Base-by-base conservation (phyloP, 2,329 filamentous ascomycete genomes). In the Zymoseptoria crescenta region DNA sequence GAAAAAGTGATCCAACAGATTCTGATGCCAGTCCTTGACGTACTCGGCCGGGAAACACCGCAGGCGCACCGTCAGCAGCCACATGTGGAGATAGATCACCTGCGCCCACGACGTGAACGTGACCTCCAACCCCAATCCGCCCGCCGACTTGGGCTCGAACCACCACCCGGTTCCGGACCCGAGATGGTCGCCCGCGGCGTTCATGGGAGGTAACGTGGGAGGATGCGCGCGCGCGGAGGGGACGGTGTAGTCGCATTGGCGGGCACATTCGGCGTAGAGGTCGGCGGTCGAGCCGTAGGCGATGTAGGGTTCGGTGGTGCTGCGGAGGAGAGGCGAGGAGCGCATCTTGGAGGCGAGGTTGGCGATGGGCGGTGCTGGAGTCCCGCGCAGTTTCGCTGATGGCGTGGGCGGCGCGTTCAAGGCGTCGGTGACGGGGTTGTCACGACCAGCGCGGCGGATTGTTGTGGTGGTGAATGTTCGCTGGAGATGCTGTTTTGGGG, bases 61-160 rank as follows among this genome's bases (percentile, higher is more conserved):
- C 67, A 96, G 79, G 58, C 92, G 88, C 52, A 89, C 88, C 57
- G 89, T 88, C 60, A 97, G 76, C 59, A 96, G 83, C 79, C 96
- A 97, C 82, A 99, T 88, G 79, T 99, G 93, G 59, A 99, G 82
- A 81, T 96, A 96, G 41, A 92, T 94, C 51, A 97, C 87, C 75
- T 97, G 92, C 20, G 91, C 89, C 94, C 94, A 99, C 58, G 89
- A 93, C 72, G 87, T 92, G 75, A 99, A 99, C 0, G 91, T 97
- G 0, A 91, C 89, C 30, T 83, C 81, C 19, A 99, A 83, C 27
- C 83, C 83, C 64, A 96, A 84, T 1, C 68, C 67, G 8, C 64
- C 64, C 8, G 60, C 49, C 4, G 52, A 50, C 49, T 67, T 60
- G 74, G 81, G 57, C 68, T 86, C 79, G 73, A 95, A 90, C 93